Evolutionary conservation across 73 alveolate species (phyloP), one percentile per base, ranked within the genome.

Genomic region (Paramecium sonneborni): DNA sequence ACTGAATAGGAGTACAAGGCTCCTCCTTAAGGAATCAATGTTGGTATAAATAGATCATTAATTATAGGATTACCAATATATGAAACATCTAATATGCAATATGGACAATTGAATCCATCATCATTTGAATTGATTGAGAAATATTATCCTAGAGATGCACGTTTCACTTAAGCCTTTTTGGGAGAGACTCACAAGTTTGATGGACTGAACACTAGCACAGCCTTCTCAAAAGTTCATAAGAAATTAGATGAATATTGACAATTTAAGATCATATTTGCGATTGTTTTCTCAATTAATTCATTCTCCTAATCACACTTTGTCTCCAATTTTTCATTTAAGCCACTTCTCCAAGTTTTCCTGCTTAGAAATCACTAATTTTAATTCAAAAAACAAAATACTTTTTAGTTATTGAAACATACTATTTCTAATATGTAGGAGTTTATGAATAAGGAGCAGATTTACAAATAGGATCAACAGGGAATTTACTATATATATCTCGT

Each of bases 21-120:
- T 18, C 90, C 90, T 24, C 39, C 35, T 10, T 41, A 79, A 44
- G 90, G 90, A 18, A 39, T 41, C 5, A 39, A 79, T 79, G 55
- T 79, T 9, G 90, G 90, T 79, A 52, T 15, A 20, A 44, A 3
- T 23, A 1, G 1, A 44, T 79, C 4, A 0, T 38, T 11, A 14
- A 43, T 79, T n/a, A 9, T 43, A 79, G 90, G 90, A 23, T 46
- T 79, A 26, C 90, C 90, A 43, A 79, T 79, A 0, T 79, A 79
- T 79, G 90, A 79, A 26, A 79, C 90, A 9, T 79, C 90, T 11
- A 79, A 79, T 44, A 79, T 79, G 90, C 41, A 79, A 44, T 79
- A 79, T 79, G 90, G 90, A 15, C 44, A 79, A 15, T 44, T 79
- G 34, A 46, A 43, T 21, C 90, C 90, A 43, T n/a, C 90, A 0